Percentiles rank a stretch among this genome's conserved stretches.
phyloP scores from a whole-genome alignment of 148 eudicot genomes.

The Vaccinium myrtillus region DNA sequence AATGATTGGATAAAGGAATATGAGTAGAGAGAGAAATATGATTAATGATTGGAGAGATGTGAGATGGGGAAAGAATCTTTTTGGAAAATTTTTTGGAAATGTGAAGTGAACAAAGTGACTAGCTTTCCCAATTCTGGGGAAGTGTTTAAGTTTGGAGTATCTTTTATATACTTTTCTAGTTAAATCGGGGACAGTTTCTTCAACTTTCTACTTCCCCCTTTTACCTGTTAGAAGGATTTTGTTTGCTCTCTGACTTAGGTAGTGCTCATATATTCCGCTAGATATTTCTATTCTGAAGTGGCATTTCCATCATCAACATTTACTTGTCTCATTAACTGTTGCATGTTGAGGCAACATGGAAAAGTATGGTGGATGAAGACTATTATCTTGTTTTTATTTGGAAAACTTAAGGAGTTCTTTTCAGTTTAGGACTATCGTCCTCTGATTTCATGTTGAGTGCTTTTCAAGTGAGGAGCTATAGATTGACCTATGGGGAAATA shows the following conservation, averaged over 20 bases:
- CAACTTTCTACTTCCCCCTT: not conserved
- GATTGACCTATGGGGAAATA: slow-evolving; percentile 19
- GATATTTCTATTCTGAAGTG: not conserved
- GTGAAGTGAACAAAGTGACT: too few species aligned
- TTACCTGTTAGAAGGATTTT: not conserved
- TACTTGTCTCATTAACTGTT: slow-evolving; percentile 1
- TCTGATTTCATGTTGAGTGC: not conserved
- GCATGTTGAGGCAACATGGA: not conserved
- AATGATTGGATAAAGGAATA: too few species aligned
- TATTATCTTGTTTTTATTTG: not conserved
- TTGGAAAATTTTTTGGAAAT: too few species aligned
- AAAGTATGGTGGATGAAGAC: too few species aligned
- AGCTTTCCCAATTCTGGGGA: not conserved
- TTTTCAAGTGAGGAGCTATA: not conserved
- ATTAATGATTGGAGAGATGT: too few species aligned
- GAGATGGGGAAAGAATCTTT: too few species aligned
- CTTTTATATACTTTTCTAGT: not conserved
- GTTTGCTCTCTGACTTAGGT: not conserved
- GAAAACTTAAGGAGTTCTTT: not conserved
- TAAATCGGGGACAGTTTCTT: not conserved
- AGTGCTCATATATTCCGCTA: not conserved
- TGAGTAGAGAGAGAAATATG: too few species aligned
- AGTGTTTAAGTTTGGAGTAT: not conserved
- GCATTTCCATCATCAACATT: not conserved
- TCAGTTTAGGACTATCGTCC: not conserved